Percentiles rank a stretch among this genome's conserved stretches.
Evolutionary conservation across 495 filamentous ascomycete genomes (phyloP).

Genomic region (Stereocaulon alpinum): DNA sequence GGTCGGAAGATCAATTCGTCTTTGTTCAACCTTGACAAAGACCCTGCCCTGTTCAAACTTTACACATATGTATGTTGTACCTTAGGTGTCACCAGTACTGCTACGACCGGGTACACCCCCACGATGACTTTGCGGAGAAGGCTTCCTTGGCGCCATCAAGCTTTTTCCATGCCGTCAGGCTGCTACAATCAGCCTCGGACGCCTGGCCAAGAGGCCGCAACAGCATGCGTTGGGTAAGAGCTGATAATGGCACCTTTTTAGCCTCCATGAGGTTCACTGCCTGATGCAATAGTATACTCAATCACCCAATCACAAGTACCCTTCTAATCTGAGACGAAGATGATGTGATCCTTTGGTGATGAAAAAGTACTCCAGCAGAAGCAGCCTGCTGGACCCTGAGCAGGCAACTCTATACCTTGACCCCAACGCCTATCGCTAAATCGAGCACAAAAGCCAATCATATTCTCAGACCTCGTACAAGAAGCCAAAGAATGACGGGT

Average conservation of each 20-base stretch:
- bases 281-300: background rate
- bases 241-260: background rate
- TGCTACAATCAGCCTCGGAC: background rate
- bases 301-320: background rate
- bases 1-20: background rate
- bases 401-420: background rate
- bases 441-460: constrained; percentile 31
- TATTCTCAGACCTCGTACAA: constrained; percentile 68
- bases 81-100: too few relatives aligned
- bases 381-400: constrained; percentile 1
- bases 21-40: background rate
- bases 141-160: background rate
- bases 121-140: constrained; percentile 4
- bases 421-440: constrained; percentile 14
- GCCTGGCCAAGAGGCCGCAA: background rate
- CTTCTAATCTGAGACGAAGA: background rate
- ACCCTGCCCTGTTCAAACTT: background rate
- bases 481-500: constrained; percentile 85
- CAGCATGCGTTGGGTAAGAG: background rate
- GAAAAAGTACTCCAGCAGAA: too few relatives aligned
- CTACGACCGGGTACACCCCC: background rate
- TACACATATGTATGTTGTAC: too few relatives aligned
- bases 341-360: background rate
- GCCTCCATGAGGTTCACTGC: background rate
- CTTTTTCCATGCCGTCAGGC: background rate